Conservation (phyloP, 176 grass and related monocot species). For the Lolium rigidum region DNA sequence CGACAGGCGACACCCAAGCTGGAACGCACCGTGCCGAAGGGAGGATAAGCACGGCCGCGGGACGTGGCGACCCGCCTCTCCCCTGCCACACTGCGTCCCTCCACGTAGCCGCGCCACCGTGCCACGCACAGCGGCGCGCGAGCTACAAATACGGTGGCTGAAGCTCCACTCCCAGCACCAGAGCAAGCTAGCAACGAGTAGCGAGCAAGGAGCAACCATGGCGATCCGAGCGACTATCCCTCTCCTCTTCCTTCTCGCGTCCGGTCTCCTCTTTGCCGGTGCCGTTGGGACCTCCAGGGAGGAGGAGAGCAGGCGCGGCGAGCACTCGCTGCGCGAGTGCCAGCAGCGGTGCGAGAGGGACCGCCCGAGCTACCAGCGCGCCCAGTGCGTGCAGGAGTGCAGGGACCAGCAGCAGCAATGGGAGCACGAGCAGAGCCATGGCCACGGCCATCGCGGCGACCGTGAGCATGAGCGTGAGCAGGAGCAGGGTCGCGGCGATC, state of each 20-base stretch:
- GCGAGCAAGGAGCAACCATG: slow-evolving; percentile 33
- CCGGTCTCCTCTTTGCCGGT: slow-evolving; percentile 48
- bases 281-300: slow-evolving; percentile 33
- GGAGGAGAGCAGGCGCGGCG: slow-evolving; percentile 19
- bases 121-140: slow-evolving; percentile 16
- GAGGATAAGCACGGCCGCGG: slow-evolving; percentile 38
- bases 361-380: too few relatives aligned
- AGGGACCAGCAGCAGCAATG: too few relatives aligned
- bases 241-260: slow-evolving; percentile 42
- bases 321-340: slow-evolving; percentile 11
- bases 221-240: slow-evolving; percentile 21
- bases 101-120: slow-evolving; percentile 40
- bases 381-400: too few relatives aligned
- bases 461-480: too few relatives aligned
- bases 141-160: not conserved
- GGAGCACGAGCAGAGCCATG: too few relatives aligned
- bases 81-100: slow-evolving; percentile 13
- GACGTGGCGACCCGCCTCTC: slow-evolving; percentile 47
- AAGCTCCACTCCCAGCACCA: not conserved
- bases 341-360: slow-evolving; percentile 7
- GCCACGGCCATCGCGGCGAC: too few relatives aligned
- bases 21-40: slow-evolving; percentile 27
- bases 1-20: slow-evolving; percentile 2
- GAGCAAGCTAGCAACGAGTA: not conserved
- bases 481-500: too few relatives aligned